A percentile compares a stretch with the other conserved stretches of the same genome.
These are phyloP conservation scores for Suhomyces yuchorum DNA, from an alignment of 1,139 yeast species.

Conservation along the genomic window DNA sequence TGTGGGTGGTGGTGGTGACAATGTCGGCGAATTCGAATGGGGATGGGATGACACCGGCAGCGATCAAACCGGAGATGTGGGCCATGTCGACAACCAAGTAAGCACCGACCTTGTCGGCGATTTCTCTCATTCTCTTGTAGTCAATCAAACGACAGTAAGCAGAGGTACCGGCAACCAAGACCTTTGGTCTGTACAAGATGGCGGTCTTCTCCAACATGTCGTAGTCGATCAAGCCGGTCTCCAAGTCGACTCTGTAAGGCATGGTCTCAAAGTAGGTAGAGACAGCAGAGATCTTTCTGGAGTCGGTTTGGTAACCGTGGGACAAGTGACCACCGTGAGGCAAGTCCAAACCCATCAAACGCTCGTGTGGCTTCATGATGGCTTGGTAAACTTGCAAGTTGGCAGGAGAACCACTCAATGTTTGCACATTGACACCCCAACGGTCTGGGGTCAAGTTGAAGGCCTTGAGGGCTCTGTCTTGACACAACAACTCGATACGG, in stretches of 20 bases:
- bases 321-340: constrained; percentile 99
- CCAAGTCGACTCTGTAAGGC: constrained; percentile 94
- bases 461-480: constrained; percentile 88
- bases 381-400: constrained; percentile 96
- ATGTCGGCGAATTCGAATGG: constrained; percentile 97
- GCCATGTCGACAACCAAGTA: constrained; percentile 98
- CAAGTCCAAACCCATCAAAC: constrained; percentile 94
- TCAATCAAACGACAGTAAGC: constrained; percentile 96
- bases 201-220: constrained; percentile 93
- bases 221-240: constrained; percentile 92
- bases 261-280: constrained; percentile 96
- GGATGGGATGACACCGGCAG: constrained; percentile 95
- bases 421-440: constrained; percentile 98
- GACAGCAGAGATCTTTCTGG: constrained; percentile 92
- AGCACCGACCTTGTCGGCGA: constrained; percentile 96
- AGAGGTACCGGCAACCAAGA: constrained; percentile 95
- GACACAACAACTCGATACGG: constrained; percentile 88
- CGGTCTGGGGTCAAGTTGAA: constrained; percentile 75
- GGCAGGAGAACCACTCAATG: constrained; percentile 96
- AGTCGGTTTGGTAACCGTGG: constrained; percentile 96
- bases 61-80: constrained; percentile 93
- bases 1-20: constrained; percentile 98
- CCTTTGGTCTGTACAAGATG: constrained; percentile 87
- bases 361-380: constrained; percentile 88
- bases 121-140: constrained; percentile 93